These are phyloP conservation scores for Gossypium schwendimanii DNA, from an alignment of 441 rosid species.

Conservation along the genomic window DNA sequence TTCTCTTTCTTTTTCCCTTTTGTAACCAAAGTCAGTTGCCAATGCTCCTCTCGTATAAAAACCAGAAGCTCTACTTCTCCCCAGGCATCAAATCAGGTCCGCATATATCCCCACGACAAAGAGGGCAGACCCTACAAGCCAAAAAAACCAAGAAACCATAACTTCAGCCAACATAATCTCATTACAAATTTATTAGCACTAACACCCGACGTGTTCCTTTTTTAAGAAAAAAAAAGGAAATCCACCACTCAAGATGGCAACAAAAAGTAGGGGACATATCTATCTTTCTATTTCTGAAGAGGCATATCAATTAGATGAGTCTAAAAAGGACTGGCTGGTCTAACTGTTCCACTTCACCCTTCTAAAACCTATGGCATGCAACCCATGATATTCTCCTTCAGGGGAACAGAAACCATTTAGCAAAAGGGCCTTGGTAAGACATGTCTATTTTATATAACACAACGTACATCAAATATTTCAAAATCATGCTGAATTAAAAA, in stretches of 20 bases:
- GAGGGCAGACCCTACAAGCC: conserved; percentile 82
- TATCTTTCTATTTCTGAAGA: too few relatives aligned
- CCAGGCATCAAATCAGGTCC: conserved; percentile 37
- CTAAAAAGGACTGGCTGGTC: neutral
- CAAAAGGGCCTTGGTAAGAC: neutral
- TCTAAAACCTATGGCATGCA: neutral
- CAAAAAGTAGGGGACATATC: too few relatives aligned
- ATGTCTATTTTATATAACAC: neutral
- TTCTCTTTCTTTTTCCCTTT: neutral
- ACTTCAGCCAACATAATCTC: neutral
- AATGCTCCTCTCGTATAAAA: neutral
- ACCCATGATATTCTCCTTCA: neutral
- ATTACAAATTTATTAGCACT: neutral
- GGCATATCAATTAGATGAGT: neutral
- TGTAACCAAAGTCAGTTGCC: neutral
- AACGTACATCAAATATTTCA: neutral
- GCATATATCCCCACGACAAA: conserved; percentile 91
- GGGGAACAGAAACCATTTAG: neutral
- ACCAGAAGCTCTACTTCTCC: conserved; percentile 25
- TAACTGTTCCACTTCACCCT: neutral
- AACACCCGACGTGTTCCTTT: neutral
- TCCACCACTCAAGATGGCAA: too few relatives aligned
- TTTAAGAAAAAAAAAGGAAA: neutral
- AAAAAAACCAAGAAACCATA: neutral
- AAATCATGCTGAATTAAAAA: neutral